phyloP scores from a whole-genome alignment of 2,329 filamentous ascomycete genomes.

The Pestalotiopsis sp. region DNA sequence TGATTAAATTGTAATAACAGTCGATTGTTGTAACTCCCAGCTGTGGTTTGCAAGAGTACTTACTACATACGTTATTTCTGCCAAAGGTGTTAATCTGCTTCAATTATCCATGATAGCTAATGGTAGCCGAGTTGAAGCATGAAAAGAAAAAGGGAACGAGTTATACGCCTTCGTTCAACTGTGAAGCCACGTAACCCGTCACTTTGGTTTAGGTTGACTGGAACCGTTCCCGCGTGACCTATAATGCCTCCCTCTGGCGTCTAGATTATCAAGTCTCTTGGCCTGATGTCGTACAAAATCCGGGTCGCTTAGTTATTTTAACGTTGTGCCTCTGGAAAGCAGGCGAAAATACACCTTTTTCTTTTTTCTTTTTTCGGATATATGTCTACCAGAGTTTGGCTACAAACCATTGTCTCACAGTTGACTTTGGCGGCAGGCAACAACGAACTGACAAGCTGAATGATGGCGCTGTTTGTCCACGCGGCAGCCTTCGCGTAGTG shows the following conservation, averaged over 20 bases:
- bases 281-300: not conserved
- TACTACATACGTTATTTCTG: no score
- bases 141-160: not conserved
- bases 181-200: not conserved
- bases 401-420: not conserved
- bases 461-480: not conserved
- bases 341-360: not conserved
- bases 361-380: not conserved
- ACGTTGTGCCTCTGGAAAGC: not conserved
- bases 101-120: no score
- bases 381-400: not conserved
- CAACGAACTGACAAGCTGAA: not conserved
- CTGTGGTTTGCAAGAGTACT: no score
- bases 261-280: not conserved
- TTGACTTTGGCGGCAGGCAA: not conserved
- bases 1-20: no score
- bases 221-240: not conserved
- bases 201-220: not conserved
- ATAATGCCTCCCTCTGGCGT: not conserved
- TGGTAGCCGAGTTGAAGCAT: no score
- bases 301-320: not conserved
- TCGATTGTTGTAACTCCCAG: no score
- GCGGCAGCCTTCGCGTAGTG: not conserved
- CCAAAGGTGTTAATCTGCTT: no score
- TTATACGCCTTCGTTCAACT: not conserved